Evolutionary conservation across 2,329 filamentous ascomycete genomes (phyloP).

Genomic region (Ophioceras dolichostomum): DNA sequence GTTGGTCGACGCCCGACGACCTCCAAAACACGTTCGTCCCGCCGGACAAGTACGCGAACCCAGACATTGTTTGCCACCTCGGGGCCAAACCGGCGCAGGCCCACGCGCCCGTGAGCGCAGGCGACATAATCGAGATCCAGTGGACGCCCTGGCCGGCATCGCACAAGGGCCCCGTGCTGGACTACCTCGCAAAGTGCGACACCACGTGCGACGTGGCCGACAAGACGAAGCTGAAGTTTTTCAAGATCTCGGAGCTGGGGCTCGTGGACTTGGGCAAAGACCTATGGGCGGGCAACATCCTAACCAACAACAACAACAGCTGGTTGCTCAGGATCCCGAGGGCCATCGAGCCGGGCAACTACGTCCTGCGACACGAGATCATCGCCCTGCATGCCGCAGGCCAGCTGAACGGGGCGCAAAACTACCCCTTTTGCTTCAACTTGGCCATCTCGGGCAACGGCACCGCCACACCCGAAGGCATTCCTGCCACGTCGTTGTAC

Average conservation of each 20-base stretch:
- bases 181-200: conserved; percentile 21
- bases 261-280: conserved; percentile 16
- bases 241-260: conserved; percentile 18
- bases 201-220: conserved; percentile 18
- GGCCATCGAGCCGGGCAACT: conserved; percentile 32
- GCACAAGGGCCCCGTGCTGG: conserved; percentile 19
- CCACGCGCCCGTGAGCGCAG: conserved; percentile 14
- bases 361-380: conserved; percentile 39
- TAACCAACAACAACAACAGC: conserved; percentile 36
- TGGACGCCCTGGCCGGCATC: conserved; percentile 16
- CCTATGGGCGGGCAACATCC: conserved; percentile 23
- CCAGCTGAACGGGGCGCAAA: conserved; percentile 9
- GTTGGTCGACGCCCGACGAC: conserved; percentile 17
- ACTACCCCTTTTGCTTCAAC: conserved; percentile 10
- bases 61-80: conserved; percentile 17
- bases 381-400: conserved; percentile 17
- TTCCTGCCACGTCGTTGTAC: conserved; percentile 6
- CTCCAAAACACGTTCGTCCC: conserved; percentile 16
- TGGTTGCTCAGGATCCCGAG: conserved; percentile 34
- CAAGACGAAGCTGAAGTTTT: conserved; percentile 16
- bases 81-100: conserved; percentile 13
- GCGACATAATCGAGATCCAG: conserved; percentile 13
- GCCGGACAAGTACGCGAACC: conserved; percentile 10
- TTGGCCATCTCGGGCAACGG: conserved; percentile 6
- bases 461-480: conserved; percentile 6